Evolutionary conservation across 2,329 filamentous ascomycete genomes (phyloP).

Genomic region (Colletotrichum abscissum): DNA sequence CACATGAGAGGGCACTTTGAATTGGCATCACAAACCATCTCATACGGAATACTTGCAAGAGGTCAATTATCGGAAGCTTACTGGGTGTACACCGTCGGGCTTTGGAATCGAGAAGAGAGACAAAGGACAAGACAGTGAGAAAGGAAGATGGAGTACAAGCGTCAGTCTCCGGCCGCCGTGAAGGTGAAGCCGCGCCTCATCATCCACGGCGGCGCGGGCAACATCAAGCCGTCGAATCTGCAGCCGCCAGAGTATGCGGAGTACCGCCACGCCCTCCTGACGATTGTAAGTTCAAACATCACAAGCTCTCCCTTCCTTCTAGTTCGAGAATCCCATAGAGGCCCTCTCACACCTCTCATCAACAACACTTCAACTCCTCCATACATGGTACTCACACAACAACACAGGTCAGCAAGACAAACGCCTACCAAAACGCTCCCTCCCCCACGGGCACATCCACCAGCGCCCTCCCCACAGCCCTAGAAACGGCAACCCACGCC

Average conservation of each 20-base stretch:
- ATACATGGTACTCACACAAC: background rate
- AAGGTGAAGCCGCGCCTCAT: constrained; percentile 68
- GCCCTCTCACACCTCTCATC: background rate
- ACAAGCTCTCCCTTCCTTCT: too few relatives aligned
- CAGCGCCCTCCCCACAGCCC: constrained; percentile 62
- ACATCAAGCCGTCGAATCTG: constrained; percentile 70
- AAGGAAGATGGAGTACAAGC: constrained; percentile 54
- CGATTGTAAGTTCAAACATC: constrained; percentile 61
- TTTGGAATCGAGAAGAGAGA: background rate
- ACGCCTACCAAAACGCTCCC: constrained; percentile 58
- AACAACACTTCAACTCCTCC: too few relatives aligned
- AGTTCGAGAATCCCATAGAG: background rate
- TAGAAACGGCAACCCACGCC: constrained; percentile 81
- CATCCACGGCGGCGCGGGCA: constrained; percentile 80
- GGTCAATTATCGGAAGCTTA: too few relatives aligned
- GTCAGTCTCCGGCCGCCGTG: constrained; percentile 32
- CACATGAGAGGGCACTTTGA: background rate
- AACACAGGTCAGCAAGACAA: constrained; percentile 57
- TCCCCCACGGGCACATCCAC: background rate
- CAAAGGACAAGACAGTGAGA: background rate
- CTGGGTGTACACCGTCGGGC: too few relatives aligned
- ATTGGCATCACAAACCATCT: too few relatives aligned
- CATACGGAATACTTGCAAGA: too few relatives aligned
- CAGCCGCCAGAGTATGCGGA: constrained; percentile 66
- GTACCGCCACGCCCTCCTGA: constrained; percentile 70